Evolutionary conservation across 2,329 filamentous ascomycete genomes (phyloP).

Genomic region (Pseudogymnoascus sp.): DNA sequence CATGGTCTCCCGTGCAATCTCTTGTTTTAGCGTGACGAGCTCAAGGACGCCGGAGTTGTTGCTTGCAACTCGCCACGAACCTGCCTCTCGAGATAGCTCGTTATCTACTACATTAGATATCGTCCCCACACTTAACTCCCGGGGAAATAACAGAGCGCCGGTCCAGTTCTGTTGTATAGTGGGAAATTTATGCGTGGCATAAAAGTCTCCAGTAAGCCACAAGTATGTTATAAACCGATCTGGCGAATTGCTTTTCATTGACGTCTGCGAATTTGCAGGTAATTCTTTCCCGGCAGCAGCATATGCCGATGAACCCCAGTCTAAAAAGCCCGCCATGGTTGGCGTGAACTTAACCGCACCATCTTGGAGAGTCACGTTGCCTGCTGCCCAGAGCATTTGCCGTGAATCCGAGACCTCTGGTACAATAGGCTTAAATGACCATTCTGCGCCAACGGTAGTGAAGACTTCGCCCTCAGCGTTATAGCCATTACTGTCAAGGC

Average conservation of each 20-base stretch:
- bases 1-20: constrained; percentile 32
- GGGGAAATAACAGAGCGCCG: constrained; percentile 35
- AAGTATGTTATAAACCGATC: constrained; percentile 36
- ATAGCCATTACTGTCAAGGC: constrained; percentile 34
- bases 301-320: constrained; percentile 36
- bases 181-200: constrained; percentile 33
- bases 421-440: constrained; percentile 34
- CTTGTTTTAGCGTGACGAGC: constrained; percentile 33
- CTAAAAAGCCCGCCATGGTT: constrained; percentile 35
- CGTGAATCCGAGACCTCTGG: constrained; percentile 33
- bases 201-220: constrained; percentile 39
- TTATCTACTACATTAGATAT: constrained; percentile 36
- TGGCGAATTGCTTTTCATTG: constrained; percentile 31
- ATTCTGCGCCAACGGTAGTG: constrained; percentile 36
- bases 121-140: constrained; percentile 35
- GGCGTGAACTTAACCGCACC: constrained; percentile 32
- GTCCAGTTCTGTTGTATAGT: constrained; percentile 38
- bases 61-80: constrained; percentile 32
- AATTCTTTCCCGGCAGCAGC: constrained; percentile 37
- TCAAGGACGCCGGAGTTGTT: constrained; percentile 30
- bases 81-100: constrained; percentile 32
- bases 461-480: constrained; percentile 34
- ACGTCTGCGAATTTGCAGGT: constrained; percentile 32
- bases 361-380: constrained; percentile 27
- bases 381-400: constrained; percentile 37